Base-by-base conservation (phyloP, 2,329 filamentous ascomycete species). In the Passalora sequoiae region DNA sequence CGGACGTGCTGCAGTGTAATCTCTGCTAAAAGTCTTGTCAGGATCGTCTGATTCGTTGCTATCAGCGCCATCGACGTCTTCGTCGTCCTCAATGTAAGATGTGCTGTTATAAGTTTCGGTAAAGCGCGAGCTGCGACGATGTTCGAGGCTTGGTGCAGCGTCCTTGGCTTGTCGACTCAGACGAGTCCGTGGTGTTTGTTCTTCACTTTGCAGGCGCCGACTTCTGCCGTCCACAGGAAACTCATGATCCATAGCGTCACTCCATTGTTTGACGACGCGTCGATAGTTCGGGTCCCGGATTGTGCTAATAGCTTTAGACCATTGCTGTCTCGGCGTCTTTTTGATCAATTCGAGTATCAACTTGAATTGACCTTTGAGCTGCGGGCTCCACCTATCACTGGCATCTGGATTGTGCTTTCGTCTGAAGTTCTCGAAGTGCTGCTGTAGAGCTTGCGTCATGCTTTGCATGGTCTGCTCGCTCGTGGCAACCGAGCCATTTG, bases 1-100 rank as follows among this genome's bases (percentile, higher is more conserved):
- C 2, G 59, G 59, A 43, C 59, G 55, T 5, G 47, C 42, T 7
- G 54, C 39, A 13, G 58, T 53, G 40, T 55, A 59, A 2, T 47
- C 47, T 24, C 56, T 60, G 39, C 37, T 44, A 43, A 50, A 60
- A 6, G 58, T 60, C 35, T 48, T 39, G 13, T 50, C 48, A 16
- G 49, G 47, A 28, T 55, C 50, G 4, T 38, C 27, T 31, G 38
- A 38, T 24, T 35, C 33, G 25, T 44, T 41, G 19, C 32, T 38
- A 17, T 45, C 46, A 30, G 31, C 43, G 9, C 41, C 38, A 7
- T 45, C 38, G 13, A 45, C 46, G 19, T 36, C 47, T 17, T 38
- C 39, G 12, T 53, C 45, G 9, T 31, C 30, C 16, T 53, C 47
- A 20, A 46, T 43, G 22, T 50, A 46, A 16, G 27, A 37, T 12